These are phyloP conservation scores for Nicotiana tabacum DNA, from an alignment of 257 asterid genomes.

Conservation along the genomic window DNA sequence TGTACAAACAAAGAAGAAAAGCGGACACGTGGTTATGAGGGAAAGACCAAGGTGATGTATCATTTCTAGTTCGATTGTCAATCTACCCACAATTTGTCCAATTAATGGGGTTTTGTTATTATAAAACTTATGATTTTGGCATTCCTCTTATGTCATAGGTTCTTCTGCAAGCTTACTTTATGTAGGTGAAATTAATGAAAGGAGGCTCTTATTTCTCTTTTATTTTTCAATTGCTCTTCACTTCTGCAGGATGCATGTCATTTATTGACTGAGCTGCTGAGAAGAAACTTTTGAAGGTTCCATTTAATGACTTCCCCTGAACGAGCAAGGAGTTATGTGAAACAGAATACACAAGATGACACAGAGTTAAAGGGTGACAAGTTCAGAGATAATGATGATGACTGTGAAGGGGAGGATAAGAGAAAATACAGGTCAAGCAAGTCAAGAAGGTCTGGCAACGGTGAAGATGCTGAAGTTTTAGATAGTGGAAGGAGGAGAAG, in stretches of 20 bases:
- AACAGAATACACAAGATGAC: conserved; percentile 30
- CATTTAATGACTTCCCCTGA: conserved; percentile 68
- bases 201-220: too few species aligned
- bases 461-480: conserved; percentile 58
- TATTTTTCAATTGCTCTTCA: background rate
- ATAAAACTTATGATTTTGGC: too few species aligned
- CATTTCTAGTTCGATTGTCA: too few species aligned
- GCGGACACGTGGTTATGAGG: too few species aligned
- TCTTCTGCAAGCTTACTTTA: too few species aligned
- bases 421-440: conserved; percentile 50
- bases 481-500: conserved; percentile 61
- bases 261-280: background rate
- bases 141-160: too few species aligned
- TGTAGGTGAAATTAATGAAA: too few species aligned
- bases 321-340: conserved; percentile 35
- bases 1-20: too few species aligned
- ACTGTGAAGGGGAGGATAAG: conserved; percentile 38
- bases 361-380: conserved; percentile 32
- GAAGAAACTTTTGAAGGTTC: conserved; percentile 17
- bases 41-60: too few species aligned
- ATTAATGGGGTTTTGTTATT: too few species aligned
- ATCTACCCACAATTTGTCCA: too few species aligned
- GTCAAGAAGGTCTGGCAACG: conserved; percentile 46
- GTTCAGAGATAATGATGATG: conserved; percentile 35
- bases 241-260: background rate